These are phyloP conservation scores for Trichophyton rubrum DNA, from an alignment of 2,329 filamentous ascomycete species.

Conservation along the genomic window DNA sequence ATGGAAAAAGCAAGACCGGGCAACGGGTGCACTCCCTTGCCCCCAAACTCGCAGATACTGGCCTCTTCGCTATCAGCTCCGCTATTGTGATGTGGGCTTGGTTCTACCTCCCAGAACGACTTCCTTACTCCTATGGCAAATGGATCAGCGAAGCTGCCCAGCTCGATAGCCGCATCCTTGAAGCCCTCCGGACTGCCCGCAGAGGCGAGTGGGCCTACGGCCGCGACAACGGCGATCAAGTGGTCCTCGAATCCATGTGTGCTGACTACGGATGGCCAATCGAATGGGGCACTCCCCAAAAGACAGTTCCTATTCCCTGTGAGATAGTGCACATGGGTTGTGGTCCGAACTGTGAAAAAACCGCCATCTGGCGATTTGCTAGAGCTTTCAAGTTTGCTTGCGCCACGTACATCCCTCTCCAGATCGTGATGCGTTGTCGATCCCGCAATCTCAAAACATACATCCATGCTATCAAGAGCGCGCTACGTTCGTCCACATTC, in stretches of 20 bases:
- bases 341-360: constrained; percentile 54
- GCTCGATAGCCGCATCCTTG: constrained; percentile 61
- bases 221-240: constrained; percentile 56
- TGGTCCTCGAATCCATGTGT: constrained; percentile 59
- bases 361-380: constrained; percentile 55
- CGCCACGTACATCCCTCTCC: constrained; percentile 64
- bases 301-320: constrained; percentile 62
- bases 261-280: constrained; percentile 55
- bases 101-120: constrained; percentile 60
- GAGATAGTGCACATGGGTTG: constrained; percentile 72
- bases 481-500: constrained; percentile 61
- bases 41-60: constrained; percentile 47
- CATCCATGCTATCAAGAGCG: constrained; percentile 44
- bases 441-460: constrained; percentile 35
- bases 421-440: constrained; percentile 49
- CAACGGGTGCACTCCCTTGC: constrained; percentile 29
- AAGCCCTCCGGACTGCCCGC: constrained; percentile 56
- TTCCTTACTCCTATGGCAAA: constrained; percentile 62
- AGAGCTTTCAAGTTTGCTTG: constrained; percentile 62
- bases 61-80: constrained; percentile 58
- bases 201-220: constrained; percentile 57
- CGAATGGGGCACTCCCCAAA: constrained; percentile 60
- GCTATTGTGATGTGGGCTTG: constrained; percentile 80
- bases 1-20: constrained; percentile 17
- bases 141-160: constrained; percentile 71